Evolutionary conservation across 2,329 filamentous ascomycete genomes (phyloP).

Genomic region (Mycocentrospora acerina): DNA sequence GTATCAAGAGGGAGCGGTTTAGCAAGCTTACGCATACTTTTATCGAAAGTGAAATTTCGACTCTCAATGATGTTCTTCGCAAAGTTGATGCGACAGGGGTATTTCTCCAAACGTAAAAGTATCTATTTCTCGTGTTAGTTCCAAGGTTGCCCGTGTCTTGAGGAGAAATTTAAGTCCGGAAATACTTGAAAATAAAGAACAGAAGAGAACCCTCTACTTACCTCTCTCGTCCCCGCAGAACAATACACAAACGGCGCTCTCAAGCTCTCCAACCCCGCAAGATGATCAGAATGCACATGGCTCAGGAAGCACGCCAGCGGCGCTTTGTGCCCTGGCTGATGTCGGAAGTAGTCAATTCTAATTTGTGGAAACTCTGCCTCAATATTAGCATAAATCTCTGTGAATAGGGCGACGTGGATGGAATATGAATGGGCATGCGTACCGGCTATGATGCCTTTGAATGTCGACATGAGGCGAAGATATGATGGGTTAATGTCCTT

Average conservation of each 20-base stretch:
- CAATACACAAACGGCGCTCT: conserved; percentile 86
- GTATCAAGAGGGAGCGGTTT: conserved; percentile 82
- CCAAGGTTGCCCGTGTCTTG: background rate
- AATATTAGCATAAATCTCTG: conserved; percentile 2
- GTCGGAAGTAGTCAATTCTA: conserved; percentile 79
- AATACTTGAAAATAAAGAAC: too few relatives aligned
- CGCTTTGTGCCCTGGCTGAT: conserved; percentile 53
- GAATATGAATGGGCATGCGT: too few relatives aligned
- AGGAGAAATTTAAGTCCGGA: too few relatives aligned
- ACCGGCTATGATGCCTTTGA: conserved; percentile 37
- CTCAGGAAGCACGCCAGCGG: conserved; percentile 85
- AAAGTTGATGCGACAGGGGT: conserved; percentile 78
- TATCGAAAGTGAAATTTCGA: conserved; percentile 69
- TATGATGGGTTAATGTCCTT: too few relatives aligned
- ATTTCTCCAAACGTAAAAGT: conserved; percentile 76
- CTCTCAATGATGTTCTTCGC: conserved; percentile 75
- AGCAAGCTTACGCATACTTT: conserved; percentile 69
- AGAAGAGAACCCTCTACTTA: too few relatives aligned
- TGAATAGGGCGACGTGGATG: background rate
- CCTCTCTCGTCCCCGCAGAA: conserved; percentile 77
- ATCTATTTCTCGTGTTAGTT: conserved; percentile 47
- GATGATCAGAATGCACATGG: conserved; percentile 90
- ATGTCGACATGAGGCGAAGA: conserved; percentile 40
- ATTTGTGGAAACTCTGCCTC: conserved; percentile 74
- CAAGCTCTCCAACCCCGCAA: conserved; percentile 75